A percentile compares a stretch with the other conserved stretches of the same genome.
Conservation (phyloP, 352 stramenopile genomes). For the Phytopythium oedochilum region DNA sequence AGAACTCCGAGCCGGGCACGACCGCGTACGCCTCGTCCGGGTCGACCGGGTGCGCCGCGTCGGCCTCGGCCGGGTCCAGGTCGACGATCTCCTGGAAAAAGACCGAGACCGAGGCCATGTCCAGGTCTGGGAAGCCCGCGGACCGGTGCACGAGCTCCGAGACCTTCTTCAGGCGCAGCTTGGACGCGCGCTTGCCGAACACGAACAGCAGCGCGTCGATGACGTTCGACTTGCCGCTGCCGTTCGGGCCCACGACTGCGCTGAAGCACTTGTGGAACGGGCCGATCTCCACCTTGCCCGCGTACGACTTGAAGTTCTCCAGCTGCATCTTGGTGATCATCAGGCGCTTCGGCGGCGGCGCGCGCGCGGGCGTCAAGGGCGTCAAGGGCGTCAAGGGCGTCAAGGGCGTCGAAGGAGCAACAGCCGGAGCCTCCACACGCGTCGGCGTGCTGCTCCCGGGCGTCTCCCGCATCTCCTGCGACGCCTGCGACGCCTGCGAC, state of each 20-base stretch:
- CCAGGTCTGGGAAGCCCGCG: constrained; percentile 85
- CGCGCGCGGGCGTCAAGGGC: constrained; percentile 12
- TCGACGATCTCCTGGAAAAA: constrained; percentile 98
- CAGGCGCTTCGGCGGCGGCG: constrained; percentile 57
- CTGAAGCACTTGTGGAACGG: constrained; percentile 99
- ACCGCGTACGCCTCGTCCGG: constrained; percentile 92
- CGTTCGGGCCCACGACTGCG: constrained; percentile 98
- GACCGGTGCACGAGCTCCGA: constrained; percentile 98
- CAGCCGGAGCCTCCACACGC: neutral
- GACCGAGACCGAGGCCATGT: constrained; percentile 95
- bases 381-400: neutral
- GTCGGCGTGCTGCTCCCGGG: neutral
- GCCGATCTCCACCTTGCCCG: constrained; percentile 94
- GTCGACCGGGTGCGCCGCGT: constrained; percentile 8
- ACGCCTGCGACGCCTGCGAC: neutral
- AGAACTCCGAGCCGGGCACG: constrained; percentile 87
- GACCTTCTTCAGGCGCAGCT: constrained; percentile 93
- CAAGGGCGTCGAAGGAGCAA: neutral
- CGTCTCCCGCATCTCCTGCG: neutral
- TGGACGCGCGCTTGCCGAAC: constrained; percentile 99
- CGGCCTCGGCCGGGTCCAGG: constrained; percentile 19
- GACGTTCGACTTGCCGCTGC: constrained; percentile 99
- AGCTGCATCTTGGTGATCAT: constrained; percentile 98
- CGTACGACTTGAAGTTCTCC: constrained; percentile 99
- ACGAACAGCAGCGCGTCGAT: constrained; percentile 99